Conservation (phyloP, 2,329 filamentous ascomycete genomes). For the Zasmidium angulare region DNA sequence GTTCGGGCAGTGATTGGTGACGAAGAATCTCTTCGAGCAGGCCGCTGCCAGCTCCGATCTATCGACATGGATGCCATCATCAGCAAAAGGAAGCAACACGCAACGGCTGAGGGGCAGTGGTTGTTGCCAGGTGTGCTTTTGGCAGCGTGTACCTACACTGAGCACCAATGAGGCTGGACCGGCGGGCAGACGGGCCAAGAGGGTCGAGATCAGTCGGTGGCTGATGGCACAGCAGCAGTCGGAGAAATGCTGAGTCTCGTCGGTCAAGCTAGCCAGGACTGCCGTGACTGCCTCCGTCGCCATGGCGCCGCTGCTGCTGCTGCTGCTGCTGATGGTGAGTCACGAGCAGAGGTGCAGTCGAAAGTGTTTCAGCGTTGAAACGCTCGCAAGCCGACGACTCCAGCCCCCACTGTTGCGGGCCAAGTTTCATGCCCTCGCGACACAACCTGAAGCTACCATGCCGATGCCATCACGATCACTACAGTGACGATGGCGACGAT, state of each 20-base stretch:
- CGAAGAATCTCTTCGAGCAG: conserved; percentile 48
- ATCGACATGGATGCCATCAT: not conserved
- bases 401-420: not conserved
- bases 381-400: not conserved
- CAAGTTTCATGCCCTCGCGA: not conserved
- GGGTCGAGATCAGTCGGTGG: conserved; percentile 20
- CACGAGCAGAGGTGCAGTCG: conserved; percentile 12
- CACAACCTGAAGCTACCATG: not conserved
- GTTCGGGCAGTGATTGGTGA: conserved; percentile 31
- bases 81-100: not conserved
- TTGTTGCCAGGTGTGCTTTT: not conserved
- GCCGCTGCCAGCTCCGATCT: conserved; percentile 53
- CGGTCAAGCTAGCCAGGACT: conserved; percentile 12
- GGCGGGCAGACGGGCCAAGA: conserved; percentile 19
- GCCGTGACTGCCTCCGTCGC: conserved; percentile 1
- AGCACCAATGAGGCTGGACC: conserved; percentile 6
- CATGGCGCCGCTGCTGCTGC: not conserved
- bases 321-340: conserved; percentile 7
- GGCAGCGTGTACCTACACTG: conserved; percentile 2
- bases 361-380: conserved; percentile 2
- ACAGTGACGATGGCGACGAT: no score
- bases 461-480: not conserved
- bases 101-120: not conserved
- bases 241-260: conserved; percentile 22
- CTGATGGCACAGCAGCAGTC: conserved; percentile 29